phyloP scores from a whole-genome alignment of 2,329 filamentous ascomycete genomes.

The Penicillium expansum region DNA sequence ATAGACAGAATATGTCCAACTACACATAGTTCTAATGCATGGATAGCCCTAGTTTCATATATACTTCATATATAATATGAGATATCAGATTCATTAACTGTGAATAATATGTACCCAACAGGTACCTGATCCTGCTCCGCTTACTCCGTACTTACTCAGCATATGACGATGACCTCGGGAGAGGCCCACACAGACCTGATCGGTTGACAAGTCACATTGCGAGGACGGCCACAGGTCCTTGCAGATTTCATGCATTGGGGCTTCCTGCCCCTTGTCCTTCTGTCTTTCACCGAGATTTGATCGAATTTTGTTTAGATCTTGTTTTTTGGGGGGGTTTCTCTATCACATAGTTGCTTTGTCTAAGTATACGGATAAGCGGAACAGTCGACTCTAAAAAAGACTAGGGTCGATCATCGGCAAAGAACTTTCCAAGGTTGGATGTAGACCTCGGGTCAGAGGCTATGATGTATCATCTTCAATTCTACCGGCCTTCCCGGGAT shows the following conservation, averaged over 20 bases:
- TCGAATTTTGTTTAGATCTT: neutral
- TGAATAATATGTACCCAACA: constrained; percentile 1
- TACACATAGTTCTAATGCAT: neutral
- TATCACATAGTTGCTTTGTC: neutral
- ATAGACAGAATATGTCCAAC: too few relatives aligned
- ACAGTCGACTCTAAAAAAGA: neutral
- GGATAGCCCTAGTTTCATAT: neutral
- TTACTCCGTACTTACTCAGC: constrained; percentile 10
- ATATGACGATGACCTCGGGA: constrained; percentile 9
- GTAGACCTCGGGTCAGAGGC: neutral
- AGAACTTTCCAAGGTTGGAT: neutral
- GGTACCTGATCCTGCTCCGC: neutral
- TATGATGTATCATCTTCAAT: constrained; percentile 5
- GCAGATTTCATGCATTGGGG: constrained; percentile 26
- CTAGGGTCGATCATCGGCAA: neutral
- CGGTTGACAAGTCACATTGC: constrained; percentile 31
- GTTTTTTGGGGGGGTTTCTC: neutral
- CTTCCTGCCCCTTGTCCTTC: constrained; percentile 9
- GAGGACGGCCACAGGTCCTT: constrained; percentile 29
- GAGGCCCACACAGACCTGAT: constrained; percentile 1
- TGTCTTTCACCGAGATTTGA: neutral
- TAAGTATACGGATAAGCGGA: neutral
- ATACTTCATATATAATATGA: neutral
- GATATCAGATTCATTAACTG: neutral
- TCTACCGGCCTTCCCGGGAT: constrained; percentile 10